These are phyloP conservation scores for Curvularia lunata DNA, from an alignment of 2,329 filamentous ascomycete genomes.

Conservation along the genomic window DNA sequence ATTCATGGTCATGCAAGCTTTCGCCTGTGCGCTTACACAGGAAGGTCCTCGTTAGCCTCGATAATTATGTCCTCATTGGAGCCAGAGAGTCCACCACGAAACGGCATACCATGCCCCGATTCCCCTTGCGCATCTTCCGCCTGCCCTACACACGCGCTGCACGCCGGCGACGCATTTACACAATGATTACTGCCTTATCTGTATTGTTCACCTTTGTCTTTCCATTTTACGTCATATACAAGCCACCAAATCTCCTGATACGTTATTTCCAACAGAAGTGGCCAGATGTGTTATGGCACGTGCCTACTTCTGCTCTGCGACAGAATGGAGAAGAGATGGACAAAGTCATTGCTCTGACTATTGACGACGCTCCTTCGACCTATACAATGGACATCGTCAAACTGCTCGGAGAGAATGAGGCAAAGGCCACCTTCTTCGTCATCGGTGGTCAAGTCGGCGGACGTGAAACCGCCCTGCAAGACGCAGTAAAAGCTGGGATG, in stretches of 20 bases:
- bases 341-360: constrained; percentile 79
- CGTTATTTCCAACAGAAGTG: constrained; percentile 72
- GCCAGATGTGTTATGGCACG: constrained; percentile 80
- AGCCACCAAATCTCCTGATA: constrained; percentile 76
- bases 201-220: constrained; percentile 37
- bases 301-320: constrained; percentile 52
- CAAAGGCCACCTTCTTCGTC: constrained; percentile 84
- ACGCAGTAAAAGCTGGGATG: constrained; percentile 61
- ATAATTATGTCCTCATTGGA: background rate
- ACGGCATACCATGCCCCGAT: constrained; percentile 35
- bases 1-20: background rate
- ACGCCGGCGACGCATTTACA: constrained; percentile 46
- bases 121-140: constrained; percentile 40
- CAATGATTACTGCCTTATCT: constrained; percentile 44
- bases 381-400: constrained; percentile 74
- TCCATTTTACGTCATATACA: constrained; percentile 74
- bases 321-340: constrained; percentile 35
- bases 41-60: constrained; percentile 1
- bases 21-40: background rate
- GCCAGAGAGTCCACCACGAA: background rate
- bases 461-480: constrained; percentile 56
- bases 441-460: constrained; percentile 77
- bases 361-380: constrained; percentile 82
- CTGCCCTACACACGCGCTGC: constrained; percentile 47
- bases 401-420: constrained; percentile 68